Evolutionary conservation across 257 asterid species (phyloP).

Genomic region (Solanum chmielewskii): DNA sequence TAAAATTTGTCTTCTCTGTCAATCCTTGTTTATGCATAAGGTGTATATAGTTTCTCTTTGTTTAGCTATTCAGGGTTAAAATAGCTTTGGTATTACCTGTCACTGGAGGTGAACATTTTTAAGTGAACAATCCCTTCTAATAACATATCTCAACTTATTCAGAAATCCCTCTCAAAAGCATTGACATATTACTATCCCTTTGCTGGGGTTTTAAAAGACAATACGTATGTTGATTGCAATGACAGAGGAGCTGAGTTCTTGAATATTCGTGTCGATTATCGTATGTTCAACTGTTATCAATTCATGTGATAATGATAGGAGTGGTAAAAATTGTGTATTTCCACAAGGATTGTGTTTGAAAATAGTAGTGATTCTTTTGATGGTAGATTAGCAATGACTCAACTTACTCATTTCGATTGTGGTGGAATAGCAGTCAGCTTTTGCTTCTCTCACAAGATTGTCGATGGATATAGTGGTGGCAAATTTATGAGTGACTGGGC

Average conservation of each 20-base stretch:
- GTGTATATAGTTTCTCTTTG: too few relatives aligned
- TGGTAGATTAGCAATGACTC: background rate
- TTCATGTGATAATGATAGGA: too few relatives aligned
- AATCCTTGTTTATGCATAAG: too few relatives aligned
- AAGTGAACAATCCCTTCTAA: slow-evolving; percentile 14
- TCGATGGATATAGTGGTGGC: background rate
- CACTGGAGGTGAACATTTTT: background rate
- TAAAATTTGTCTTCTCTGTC: too few relatives aligned
- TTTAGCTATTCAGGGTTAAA: too few relatives aligned
- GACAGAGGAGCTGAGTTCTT: background rate
- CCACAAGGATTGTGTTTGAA: background rate
- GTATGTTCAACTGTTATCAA: too few relatives aligned
- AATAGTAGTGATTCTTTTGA: background rate
- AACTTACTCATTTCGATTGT: background rate
- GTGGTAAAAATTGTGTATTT: too few relatives aligned
- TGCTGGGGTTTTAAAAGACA: background rate
- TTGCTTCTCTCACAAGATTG: background rate
- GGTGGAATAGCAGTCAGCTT: background rate
- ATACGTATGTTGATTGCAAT: background rate
- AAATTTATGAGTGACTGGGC: background rate
- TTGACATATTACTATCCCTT: background rate
- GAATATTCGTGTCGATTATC: too few relatives aligned
- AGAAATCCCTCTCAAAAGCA: background rate
- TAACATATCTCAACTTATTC: background rate
- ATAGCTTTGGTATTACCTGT: too few relatives aligned